Conservation (phyloP, 192 early-diverging fungal species). For the Coemansia sp. region DNA sequence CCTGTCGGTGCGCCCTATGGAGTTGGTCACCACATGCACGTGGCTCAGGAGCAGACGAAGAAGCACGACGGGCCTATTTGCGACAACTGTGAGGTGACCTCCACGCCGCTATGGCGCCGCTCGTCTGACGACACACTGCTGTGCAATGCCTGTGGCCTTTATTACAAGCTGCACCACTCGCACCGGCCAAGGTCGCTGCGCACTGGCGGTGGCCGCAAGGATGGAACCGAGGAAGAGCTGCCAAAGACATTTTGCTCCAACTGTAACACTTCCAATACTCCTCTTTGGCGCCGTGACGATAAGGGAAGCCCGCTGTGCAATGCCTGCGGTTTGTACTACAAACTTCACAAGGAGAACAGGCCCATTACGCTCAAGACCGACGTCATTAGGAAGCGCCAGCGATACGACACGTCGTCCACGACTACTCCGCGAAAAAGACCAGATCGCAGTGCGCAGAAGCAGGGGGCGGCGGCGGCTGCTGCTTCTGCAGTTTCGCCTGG, state of each 20-base stretch:
- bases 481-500: slow-evolving; percentile 6
- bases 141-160: slow-evolving; percentile 97
- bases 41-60: slow-evolving; percentile 20
- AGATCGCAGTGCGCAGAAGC: slow-evolving; percentile 20
- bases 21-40: slow-evolving; percentile 16
- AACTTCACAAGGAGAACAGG: slow-evolving; percentile 88
- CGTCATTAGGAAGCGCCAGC: slow-evolving; percentile 95
- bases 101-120: slow-evolving; percentile 92
- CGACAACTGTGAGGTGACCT: slow-evolving; percentile 76
- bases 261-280: slow-evolving; percentile 85
- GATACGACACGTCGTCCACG: slow-evolving; percentile 48
- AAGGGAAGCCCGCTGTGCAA: slow-evolving; percentile 93
- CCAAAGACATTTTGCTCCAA: slow-evolving; percentile 66
- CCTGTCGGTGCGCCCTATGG: slow-evolving; percentile 35
- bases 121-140: slow-evolving; percentile 81
- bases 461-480: not conserved
- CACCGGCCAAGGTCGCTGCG: slow-evolving; percentile 84
- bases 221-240: slow-evolving; percentile 38
- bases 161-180: slow-evolving; percentile 89
- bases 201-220: slow-evolving; percentile 66
- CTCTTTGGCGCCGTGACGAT: slow-evolving; percentile 92
- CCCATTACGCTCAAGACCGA: slow-evolving; percentile 90
- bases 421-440: slow-evolving; percentile 35
- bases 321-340: slow-evolving; percentile 95
- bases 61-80: slow-evolving; percentile 59